A percentile compares a stretch with the other conserved stretches of the same genome.
These are phyloP conservation scores for Apiotrichum montevideense DNA, from an alignment of 1,284 basidiomycete species.

Conservation along the genomic window DNA sequence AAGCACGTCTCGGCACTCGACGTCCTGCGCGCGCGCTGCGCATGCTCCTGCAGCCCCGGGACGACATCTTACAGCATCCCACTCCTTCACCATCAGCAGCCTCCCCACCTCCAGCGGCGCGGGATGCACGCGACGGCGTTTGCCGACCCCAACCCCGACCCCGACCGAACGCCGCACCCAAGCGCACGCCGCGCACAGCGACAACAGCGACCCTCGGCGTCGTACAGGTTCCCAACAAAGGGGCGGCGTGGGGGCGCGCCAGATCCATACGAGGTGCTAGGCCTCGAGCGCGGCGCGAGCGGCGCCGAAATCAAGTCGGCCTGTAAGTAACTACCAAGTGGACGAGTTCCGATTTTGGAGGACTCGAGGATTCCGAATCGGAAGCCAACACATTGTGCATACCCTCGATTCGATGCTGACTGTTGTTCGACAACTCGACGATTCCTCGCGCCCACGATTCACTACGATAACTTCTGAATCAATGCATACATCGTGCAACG, in stretches of 20 bases:
- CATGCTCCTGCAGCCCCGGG: background rate
- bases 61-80: background rate
- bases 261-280: conserved; percentile 43
- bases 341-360: too few species aligned
- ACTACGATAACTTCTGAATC: too few species aligned
- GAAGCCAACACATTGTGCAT: too few species aligned
- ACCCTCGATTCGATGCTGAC: too few species aligned
- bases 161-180: background rate
- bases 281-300: conserved; percentile 28
- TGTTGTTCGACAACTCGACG: too few species aligned
- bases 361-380: too few species aligned
- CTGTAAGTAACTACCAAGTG: conserved; percentile 27
- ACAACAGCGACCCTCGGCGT: too few species aligned
- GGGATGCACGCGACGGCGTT: conserved; percentile 8
- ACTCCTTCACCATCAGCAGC: background rate
- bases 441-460: too few species aligned
- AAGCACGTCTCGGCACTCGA: conserved; percentile 1
- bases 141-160: background rate
- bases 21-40: conserved; percentile 1
- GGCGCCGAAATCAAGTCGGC: conserved; percentile 38
- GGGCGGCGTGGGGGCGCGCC: conserved; percentile 32
- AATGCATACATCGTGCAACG: too few species aligned
- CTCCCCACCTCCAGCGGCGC: background rate
- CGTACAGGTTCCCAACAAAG: conserved; percentile 31
- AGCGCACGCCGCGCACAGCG: background rate